A percentile compares a stretch with the other conserved stretches of the same genome.
These are phyloP conservation scores for Penicillium lagena DNA, from an alignment of 495 filamentous ascomycete species.

Conservation along the genomic window DNA sequence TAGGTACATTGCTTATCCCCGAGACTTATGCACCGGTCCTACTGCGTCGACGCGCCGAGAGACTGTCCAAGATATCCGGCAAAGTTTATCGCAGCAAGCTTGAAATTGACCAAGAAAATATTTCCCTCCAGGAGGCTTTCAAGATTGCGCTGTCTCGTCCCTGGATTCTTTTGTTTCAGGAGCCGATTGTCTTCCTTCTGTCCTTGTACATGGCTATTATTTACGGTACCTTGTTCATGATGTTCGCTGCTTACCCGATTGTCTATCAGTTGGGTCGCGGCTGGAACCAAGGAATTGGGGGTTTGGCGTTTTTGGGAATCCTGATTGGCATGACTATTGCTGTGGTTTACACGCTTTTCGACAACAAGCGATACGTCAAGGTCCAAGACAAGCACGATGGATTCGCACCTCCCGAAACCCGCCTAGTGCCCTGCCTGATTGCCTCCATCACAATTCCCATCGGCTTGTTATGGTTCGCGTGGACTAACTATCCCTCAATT, in stretches of 20 bases:
- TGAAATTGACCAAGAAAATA: slow-evolving; percentile 26
- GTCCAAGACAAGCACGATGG: slow-evolving; percentile 20
- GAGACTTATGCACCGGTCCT: slow-evolving; percentile 52
- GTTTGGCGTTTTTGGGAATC: slow-evolving; percentile 69
- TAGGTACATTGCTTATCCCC: slow-evolving; percentile 37
- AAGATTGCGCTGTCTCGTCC: slow-evolving; percentile 31
- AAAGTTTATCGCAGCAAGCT: slow-evolving; percentile 40
- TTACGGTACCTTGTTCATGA: slow-evolving; percentile 68
- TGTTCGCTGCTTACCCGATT: slow-evolving; percentile 71
- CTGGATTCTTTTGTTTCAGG: slow-evolving; percentile 28
- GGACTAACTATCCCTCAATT: slow-evolving; percentile 54
- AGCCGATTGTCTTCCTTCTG: slow-evolving; percentile 52
- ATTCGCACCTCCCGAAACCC: slow-evolving; percentile 29
- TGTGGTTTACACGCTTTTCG: slow-evolving; percentile 34
- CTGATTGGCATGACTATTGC: slow-evolving; percentile 67
- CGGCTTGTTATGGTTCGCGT: slow-evolving; percentile 53
- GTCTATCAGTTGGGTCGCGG: slow-evolving; percentile 63
- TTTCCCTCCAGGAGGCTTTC: slow-evolving; percentile 16
- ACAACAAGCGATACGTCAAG: slow-evolving; percentile 32
- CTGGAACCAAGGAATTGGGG: slow-evolving; percentile 62
- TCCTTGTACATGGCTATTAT: slow-evolving; percentile 62
- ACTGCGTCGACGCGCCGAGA: slow-evolving; percentile 39
- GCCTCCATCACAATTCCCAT: slow-evolving; percentile 26
- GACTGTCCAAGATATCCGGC: slow-evolving; percentile 42
- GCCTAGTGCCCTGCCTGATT: slow-evolving; percentile 29